Conservation (phyloP, 2,329 filamentous ascomycete species). For the Apiospora arundinis region DNA sequence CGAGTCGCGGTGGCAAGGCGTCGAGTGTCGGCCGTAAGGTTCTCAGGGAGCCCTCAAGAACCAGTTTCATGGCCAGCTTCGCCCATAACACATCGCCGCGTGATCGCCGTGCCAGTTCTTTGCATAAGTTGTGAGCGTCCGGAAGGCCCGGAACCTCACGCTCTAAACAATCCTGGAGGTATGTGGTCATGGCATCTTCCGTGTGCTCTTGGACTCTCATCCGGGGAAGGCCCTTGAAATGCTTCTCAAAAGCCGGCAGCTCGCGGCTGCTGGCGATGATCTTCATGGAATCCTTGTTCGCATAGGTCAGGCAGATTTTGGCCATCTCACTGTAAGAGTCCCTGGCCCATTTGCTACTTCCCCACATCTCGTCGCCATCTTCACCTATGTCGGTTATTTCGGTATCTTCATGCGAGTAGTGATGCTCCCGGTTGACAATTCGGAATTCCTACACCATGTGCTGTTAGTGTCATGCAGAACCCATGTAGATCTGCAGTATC, state of each 20-base stretch:
- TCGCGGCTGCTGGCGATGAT: slow-evolving; percentile 22
- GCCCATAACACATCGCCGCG: slow-evolving; percentile 26
- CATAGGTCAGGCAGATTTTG: slow-evolving; percentile 37
- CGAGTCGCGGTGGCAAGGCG: slow-evolving; percentile 38
- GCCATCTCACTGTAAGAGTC: slow-evolving; percentile 38
- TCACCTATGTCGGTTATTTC: slow-evolving; percentile 38
- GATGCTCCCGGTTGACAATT: slow-evolving; percentile 41
- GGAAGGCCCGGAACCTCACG: slow-evolving; percentile 22
- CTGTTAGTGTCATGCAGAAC: background rate
- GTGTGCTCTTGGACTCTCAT: slow-evolving; percentile 24
- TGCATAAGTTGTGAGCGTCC: slow-evolving; percentile 20
- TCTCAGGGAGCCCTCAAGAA: slow-evolving; percentile 35
- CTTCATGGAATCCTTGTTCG: slow-evolving; percentile 34
- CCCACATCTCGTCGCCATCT: slow-evolving; percentile 38
- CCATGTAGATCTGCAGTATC: background rate
- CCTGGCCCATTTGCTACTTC: slow-evolving; percentile 39
- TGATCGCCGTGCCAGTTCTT: slow-evolving; percentile 22
- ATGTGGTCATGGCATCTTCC: slow-evolving; percentile 19
- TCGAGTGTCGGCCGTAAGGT: slow-evolving; percentile 37
- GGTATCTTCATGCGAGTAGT: slow-evolving; percentile 38
- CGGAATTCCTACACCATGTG: slow-evolving; percentile 34
- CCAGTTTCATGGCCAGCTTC: slow-evolving; percentile 21
- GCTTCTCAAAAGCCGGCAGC: slow-evolving; percentile 22
- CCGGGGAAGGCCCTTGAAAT: slow-evolving; percentile 10
- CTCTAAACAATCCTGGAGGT: slow-evolving; percentile 24